These are phyloP conservation scores for Paraleonurus japonicus DNA, from an alignment of 257 asterid species.

Conservation along the genomic window DNA sequence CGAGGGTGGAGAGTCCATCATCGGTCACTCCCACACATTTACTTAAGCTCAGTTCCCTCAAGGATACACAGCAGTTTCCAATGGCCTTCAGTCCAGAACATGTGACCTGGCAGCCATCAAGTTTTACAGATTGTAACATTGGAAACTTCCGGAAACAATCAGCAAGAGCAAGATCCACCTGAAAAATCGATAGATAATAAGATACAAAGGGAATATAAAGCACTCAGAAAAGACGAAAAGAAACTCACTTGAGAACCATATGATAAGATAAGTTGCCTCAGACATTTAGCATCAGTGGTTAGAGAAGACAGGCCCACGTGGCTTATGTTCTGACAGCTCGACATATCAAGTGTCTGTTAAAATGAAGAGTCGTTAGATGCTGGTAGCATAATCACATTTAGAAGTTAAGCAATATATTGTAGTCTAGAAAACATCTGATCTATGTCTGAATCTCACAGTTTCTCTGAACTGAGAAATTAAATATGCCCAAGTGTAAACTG, in stretches of 20 bases:
- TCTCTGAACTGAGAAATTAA: conserved; percentile 1
- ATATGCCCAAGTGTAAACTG: not conserved
- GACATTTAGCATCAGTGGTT: conserved; percentile 51
- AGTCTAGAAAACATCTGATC: not conserved
- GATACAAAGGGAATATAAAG: not conserved
- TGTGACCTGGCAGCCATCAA: conserved; percentile 81
- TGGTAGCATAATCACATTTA: not conserved
- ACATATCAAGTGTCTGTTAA: conserved; percentile 75
- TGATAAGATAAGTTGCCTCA: conserved; percentile 63
- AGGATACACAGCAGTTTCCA: conserved; percentile 63
- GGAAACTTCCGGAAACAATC: conserved; percentile 68
- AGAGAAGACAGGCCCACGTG: conserved; percentile 74
- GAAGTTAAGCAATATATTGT: not conserved
- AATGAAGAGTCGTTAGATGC: conserved; percentile 1
- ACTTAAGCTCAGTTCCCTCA: conserved; percentile 70
- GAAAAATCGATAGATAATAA: conserved; percentile 23
- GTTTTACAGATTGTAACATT: conserved; percentile 54
- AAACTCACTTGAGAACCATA: conserved; percentile 70
- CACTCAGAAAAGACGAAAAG: not conserved
- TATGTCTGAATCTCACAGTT: not conserved
- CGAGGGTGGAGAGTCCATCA: conserved; percentile 75
- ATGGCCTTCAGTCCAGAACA: conserved; percentile 75
- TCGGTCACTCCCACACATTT: conserved; percentile 83
- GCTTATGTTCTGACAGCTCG: conserved; percentile 78
- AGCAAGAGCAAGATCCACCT: conserved; percentile 75